Base-by-base conservation (phyloP, 2,329 filamentous ascomycete genomes). In the Metarhizium humberi region DNA sequence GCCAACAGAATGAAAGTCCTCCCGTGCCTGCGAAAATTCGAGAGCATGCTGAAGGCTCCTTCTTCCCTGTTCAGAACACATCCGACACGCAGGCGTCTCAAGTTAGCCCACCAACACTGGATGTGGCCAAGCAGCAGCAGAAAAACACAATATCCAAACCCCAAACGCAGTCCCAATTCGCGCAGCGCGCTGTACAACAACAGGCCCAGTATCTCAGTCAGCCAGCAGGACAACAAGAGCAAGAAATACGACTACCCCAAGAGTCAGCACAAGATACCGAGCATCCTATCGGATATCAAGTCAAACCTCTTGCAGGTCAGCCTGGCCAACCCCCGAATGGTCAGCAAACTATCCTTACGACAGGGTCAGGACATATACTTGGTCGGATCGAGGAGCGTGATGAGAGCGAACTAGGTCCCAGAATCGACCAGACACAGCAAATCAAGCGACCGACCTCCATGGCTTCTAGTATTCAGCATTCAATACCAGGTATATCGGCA, bases 371-470 rank as follows among this genome's bases (percentile, higher is more conserved):
- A 6, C 52, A 59, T 30, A 32, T 59, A 6, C 43, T 61, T 25
- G 57, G 50, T 40, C 49, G 56, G 4, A 58, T 61, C 34, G 55
- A 62, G 38, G 61, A 63, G 47, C 53, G 57, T 45, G 59, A 62
- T n/a, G 59, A 60, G 46, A 40, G 49, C 32, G 55, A 57, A 7
- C 45, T 14, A 30, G 36, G 13, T 5, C 25, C 34, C 4, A 50
- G 45, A 29, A 36, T 40, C 25, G 32, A 32, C 36, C 42, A 43
- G 6, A 36, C 55, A 6, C 48, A 50, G 18, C 56, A 51, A n/a
- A 34, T 20, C 11, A 50, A 50, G 8, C 38, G 36, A 14, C 48
- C 53, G 6, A 52, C 40, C 30, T 55, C 55, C n/a, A 51, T 50
- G 16, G 42, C 32, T 4, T 57, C 60, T 18, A 51, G 43, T 25